Base-by-base conservation (phyloP, 345 rosid species). In the Leavenworthia alabamica region DNA sequence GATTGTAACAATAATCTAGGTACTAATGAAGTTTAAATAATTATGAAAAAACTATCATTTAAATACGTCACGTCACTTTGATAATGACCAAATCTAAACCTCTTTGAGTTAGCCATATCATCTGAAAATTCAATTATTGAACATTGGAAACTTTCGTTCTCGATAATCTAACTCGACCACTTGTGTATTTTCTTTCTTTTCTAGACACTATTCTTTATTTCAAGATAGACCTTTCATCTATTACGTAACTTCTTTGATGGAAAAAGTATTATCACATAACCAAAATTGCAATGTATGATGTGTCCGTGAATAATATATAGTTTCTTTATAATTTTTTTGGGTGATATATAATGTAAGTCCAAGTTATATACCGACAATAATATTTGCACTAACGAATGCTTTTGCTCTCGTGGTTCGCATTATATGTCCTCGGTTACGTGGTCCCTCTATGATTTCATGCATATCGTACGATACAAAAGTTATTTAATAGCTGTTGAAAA, bases 401-500 rank as follows among this genome's bases (percentile, higher is more conserved):
- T 59, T 59, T 32, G 9, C 53, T 41, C n/a, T 2, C 36, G 36
- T 39, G 56, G 12, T 28, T 39, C 51, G 55, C 16, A 54, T 44
- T 0, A 46, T 37, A 23, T 67, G 62, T 35, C 56, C 67, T 60
- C n/a, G 20, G 37, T 3, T 27, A 4, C 43, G 55, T 69, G 74
- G 68, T 54, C 74, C 68, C 68, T 62, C 39, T 6, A 53, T 20
- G 28, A 45, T 54, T 28, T 62, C 62, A 45, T 45, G 57, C 74
- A 8, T 62, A 54, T 70, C 74, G 57, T 43, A 45, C 51, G 20
- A 70, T 45, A 70, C 74, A 70, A 46, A 61, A 19, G 33, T 17
- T 26, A 53, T 61, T 32, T 19, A 32, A 10, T 29, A 52, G 14
- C 39, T 28, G 24, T 11, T 31, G 57, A 52, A 29, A 8, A 50